Conservation (phyloP, 345 rosid species). For the Salix dunnii region DNA sequence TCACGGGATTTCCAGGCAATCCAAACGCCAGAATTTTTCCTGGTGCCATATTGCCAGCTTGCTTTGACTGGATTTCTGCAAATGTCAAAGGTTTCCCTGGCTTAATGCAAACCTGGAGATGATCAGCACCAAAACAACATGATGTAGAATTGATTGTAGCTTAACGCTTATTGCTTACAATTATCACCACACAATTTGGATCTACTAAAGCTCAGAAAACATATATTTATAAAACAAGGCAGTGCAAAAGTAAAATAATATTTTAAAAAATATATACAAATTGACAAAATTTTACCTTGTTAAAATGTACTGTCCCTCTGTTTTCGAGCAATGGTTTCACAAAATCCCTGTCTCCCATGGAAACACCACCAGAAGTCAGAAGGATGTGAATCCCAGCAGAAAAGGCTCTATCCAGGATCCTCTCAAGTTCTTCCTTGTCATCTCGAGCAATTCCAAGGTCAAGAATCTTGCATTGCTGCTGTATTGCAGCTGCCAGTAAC, state of each 20-base stretch:
- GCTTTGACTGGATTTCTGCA: slow-evolving; percentile 58
- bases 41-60: slow-evolving; percentile 23
- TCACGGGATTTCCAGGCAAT: slow-evolving; percentile 96
- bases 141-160: neutral
- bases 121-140: slow-evolving; percentile 5
- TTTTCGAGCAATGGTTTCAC: slow-evolving; percentile 76
- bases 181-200: neutral
- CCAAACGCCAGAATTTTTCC: slow-evolving; percentile 84
- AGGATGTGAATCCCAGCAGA: slow-evolving; percentile 70
- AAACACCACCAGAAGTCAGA: slow-evolving; percentile 94
- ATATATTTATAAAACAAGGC: neutral
- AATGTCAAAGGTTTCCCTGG: slow-evolving; percentile 95
- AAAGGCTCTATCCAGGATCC: slow-evolving; percentile 53
- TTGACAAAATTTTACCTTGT: slow-evolving; percentile 45
- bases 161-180: neutral
- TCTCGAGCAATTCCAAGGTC: slow-evolving; percentile 87
- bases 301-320: slow-evolving; percentile 67
- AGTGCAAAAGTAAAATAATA: neutral
- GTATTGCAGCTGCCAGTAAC: slow-evolving; percentile 76
- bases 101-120: slow-evolving; percentile 75
- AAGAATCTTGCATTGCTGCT: slow-evolving; percentile 71
- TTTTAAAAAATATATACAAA: neutral
- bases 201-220: too few relatives aligned
- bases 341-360: slow-evolving; percentile 97
- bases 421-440: slow-evolving; percentile 65